Evolutionary conservation across 129 eudicot genomes (phyloP), one percentile per base, ranked within the genome.

Genomic region (Helichrysum umbraculigerum): DNA sequence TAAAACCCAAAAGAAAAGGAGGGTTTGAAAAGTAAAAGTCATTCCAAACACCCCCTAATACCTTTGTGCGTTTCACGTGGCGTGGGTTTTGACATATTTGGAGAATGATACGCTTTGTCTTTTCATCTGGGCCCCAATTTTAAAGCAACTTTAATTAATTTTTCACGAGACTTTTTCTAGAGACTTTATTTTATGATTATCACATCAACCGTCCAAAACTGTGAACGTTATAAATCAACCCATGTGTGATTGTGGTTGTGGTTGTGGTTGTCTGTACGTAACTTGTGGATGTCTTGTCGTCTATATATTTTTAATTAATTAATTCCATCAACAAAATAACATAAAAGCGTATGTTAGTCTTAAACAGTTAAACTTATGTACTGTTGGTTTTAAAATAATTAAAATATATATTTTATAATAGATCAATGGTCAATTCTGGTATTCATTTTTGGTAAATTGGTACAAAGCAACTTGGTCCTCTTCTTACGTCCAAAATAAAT

Each of bases 381-480:
- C 61, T 3, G 30, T 63, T 63, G 8, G 1, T 30, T 30, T 63
- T 25, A 3, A 32, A 63, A 17, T 17, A 30, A 6, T 30, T 33
- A 12, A 4, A 30, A 63, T 7, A 29, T 7, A 29, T 25, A 30
- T 4, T 14, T 22, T 16, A 11, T 16, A 25, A 34, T 39, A n/a
- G 4, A 20, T 66, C 16, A 35, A 47, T 47, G 6, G 54, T 47
- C 54, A 47, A 47, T 47, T 14, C 8, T 47, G 54, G n/a, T 10
- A 7, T 67, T 67, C 11, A 19, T 67, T 16, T 19, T 57, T 8
- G 10, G 37, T 70, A 3, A 22, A 22, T 33, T 57, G n/a, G 54
- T 72, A 57, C 22, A 58, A 35, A 22, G 16, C 35, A 72, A 72
- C 66, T 72, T 72, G 76, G 76, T 72, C 68, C 68, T 57, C 59